Base-by-base conservation (phyloP, 2,329 filamentous ascomycete genomes). In the Neopestalotiopsis clavispora region DNA sequence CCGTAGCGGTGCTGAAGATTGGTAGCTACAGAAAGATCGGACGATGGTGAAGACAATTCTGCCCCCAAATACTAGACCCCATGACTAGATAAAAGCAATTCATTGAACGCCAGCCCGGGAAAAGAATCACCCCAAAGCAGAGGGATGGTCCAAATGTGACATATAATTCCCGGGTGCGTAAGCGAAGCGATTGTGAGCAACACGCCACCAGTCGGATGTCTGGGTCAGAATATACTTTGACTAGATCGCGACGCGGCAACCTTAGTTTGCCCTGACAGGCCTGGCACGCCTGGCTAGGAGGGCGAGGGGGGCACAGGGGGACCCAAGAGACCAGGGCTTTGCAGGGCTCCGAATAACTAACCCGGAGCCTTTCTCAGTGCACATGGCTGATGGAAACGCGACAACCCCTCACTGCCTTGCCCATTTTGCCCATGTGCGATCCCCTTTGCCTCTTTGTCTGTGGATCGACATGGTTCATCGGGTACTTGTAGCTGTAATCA, bases 211-310 rank as follows among this genome's bases (percentile, higher is more conserved):
- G 45, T 52, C 45, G 45, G 45, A 52, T 52, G 45, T n/a, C 45
- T 52, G 45, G 45, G 45, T 23, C 45, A n/a, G 45, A 20, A n/a
- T 52, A 52, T 52, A 23, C 45, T 52, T 52, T 52, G 17, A 20
- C 45, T 52, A 52, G 45, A 52, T 52, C 45, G 45, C 45, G 45
- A 52, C 45, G 45, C 45, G 45, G 45, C 45, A 52, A 52, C 45
- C 45, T 52, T 52, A 52, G 17, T n/a, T 52, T n/a, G 17, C 17
- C 45, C 20, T 52, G 45, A 38, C 34, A 10, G 34, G 34, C 34
- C 34, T 28, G 23, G 23, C 23, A 28, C 23, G 42, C 42, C 42
- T 13, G 42, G 42, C 1, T 13, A 49, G n/a, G 4, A 49, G n/a
- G 42, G 42, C 45, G 17, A n/a, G n/a, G 45, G 45, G 45, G n/a